phyloP scores from a whole-genome alignment of 148 eudicot species.

The Chenopodium quinoa region DNA sequence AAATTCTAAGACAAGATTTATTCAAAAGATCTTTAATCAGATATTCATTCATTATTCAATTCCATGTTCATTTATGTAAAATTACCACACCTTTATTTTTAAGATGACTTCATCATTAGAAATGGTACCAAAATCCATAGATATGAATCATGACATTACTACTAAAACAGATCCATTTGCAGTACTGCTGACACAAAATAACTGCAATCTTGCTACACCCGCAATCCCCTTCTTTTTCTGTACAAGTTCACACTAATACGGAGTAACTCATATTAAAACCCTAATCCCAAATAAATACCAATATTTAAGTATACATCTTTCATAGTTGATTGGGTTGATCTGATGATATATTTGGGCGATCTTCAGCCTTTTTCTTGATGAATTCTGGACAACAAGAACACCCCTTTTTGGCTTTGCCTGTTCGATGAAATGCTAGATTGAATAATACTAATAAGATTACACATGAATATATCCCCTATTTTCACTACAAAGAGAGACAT shows the following conservation, averaged over 20 bases:
- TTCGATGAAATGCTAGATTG: constrained; percentile 17
- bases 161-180: not conserved
- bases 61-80: too few species aligned
- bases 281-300: constrained; percentile 5
- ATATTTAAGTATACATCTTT: not conserved
- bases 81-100: too few species aligned
- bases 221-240: constrained; percentile 7
- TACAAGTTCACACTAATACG: constrained; percentile 26
- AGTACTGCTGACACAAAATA: not conserved
- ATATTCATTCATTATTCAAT: not conserved
- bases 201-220: constrained; percentile 16
- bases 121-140: not conserved
- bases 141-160: too few species aligned
- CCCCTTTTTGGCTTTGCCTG: constrained; percentile 10
- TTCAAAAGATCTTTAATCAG: constrained; percentile 17
- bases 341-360: constrained; percentile 12
- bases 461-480: not conserved
- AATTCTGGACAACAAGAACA: constrained; percentile 11
- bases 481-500: constrained; percentile 26
- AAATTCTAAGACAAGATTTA: constrained; percentile 1
- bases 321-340: not conserved
- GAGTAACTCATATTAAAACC: not conserved
- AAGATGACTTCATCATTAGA: not conserved
- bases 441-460: constrained; percentile 6
- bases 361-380: constrained; percentile 6